Evolutionary conservation across 768 basidiomycete species (phyloP), one percentile per base, ranked within the genome.

Genomic region (Boletus coccyginus): DNA sequence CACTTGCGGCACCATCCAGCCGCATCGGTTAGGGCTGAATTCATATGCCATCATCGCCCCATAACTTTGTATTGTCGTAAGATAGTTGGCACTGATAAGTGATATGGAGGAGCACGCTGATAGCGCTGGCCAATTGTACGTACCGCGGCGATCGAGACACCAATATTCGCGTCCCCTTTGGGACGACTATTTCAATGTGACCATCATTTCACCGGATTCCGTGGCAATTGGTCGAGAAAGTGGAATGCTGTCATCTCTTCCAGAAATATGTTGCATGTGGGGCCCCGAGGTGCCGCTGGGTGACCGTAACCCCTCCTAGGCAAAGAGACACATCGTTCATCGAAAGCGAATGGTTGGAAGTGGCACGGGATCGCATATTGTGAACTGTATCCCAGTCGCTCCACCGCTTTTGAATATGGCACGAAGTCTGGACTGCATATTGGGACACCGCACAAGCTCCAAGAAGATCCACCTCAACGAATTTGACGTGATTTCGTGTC

Each of bases 391-490:
- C 21, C 21, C 21, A 21, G 21, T 21, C 21, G 21, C 21, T 21
- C 21, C 21, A 21, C 21, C 21, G 21, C 21, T 21, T 21, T 21
- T n/a, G n/a, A n/a, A n/a, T n/a, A n/a, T n/a, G n/a, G 24, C 73
- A 11, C 90, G 81, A n/a, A 92, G 80, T 55, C 75, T 78, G 3
- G 70, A 68, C 64, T 92, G 89, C 5, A 83, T 68, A n/a, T 81
- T 74, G 0, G 80, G 84, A 57, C 84, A 70, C 36, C 74, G 77
- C 2, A 85, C 79, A 7, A 93, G 75, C 60, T 86, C 83, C 50
- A 85, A 74, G 5, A 90, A 69, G 7, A 80, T 75, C 85, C 85
- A 91, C 52, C 77, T 75, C 31, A 85, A 52, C 2, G 79, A 76
- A 33, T 76, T 81, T 4, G 86, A 78, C 45, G 80, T 83, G 3